Evolutionary conservation across 2,329 filamentous ascomycete species (phyloP).

Genomic region (Microsporum audouinii): DNA sequence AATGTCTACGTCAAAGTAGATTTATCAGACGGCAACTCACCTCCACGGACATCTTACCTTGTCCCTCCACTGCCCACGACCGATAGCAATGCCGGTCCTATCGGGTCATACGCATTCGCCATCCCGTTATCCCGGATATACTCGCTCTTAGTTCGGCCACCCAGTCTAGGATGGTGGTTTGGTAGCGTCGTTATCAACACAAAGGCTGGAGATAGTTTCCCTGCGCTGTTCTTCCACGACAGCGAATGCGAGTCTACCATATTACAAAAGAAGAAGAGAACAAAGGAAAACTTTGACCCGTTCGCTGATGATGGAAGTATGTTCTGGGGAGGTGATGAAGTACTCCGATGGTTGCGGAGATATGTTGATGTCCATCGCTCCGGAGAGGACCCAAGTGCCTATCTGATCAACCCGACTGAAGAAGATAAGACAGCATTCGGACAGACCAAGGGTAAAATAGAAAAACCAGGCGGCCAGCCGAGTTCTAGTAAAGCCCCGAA

Average conservation of each 20-base stretch:
- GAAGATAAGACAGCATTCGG: slow-evolving; percentile 80
- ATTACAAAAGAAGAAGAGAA: slow-evolving; percentile 76
- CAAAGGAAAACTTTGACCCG: slow-evolving; percentile 76
- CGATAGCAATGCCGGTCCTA: slow-evolving; percentile 57
- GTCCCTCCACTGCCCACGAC: slow-evolving; percentile 85
- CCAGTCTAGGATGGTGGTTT: slow-evolving; percentile 96
- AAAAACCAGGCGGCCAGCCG: slow-evolving; percentile 13
- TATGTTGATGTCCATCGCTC: slow-evolving; percentile 78
- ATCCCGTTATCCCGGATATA: slow-evolving; percentile 84
- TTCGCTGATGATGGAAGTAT: slow-evolving; percentile 69
- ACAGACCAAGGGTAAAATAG: slow-evolving; percentile 31
- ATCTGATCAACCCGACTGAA: slow-evolving; percentile 73
- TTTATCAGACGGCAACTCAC: slow-evolving; percentile 67
- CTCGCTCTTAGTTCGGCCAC: slow-evolving; percentile 77
- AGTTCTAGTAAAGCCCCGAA: slow-evolving; percentile 23
- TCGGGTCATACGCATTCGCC: slow-evolving; percentile 80
- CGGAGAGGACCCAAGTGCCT: slow-evolving; percentile 76
- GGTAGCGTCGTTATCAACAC: slow-evolving; percentile 91
- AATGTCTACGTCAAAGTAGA: slow-evolving; percentile 95
- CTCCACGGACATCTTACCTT: slow-evolving; percentile 76
- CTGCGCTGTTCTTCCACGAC: slow-evolving; percentile 94
- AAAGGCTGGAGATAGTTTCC: slow-evolving; percentile 80
- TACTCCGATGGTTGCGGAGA: slow-evolving; percentile 75
- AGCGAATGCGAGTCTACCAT: slow-evolving; percentile 94
- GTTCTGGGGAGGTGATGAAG: slow-evolving; percentile 97